These are phyloP conservation scores for Ophiostoma himal-ulmi DNA, from an alignment of 2,329 filamentous ascomycete species.

Conservation along the genomic window DNA sequence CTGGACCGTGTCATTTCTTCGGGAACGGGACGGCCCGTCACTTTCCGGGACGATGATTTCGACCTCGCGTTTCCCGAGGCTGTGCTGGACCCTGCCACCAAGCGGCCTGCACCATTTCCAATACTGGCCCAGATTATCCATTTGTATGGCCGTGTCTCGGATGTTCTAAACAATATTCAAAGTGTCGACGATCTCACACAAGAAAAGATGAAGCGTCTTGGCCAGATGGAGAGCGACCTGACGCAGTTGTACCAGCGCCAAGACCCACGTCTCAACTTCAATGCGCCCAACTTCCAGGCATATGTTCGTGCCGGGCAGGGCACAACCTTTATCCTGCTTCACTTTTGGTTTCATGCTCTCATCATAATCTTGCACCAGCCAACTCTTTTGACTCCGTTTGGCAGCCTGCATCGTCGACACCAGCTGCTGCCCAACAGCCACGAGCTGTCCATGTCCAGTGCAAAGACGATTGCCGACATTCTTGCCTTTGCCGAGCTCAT, in stretches of 20 bases:
- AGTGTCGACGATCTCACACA: constrained; percentile 66
- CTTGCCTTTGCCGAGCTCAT: constrained; percentile 79
- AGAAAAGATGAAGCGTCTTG: constrained; percentile 65
- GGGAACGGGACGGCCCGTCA: constrained; percentile 77
- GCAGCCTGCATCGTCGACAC: constrained; percentile 51
- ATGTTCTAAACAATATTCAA: constrained; percentile 75
- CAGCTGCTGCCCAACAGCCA: constrained; percentile 74
- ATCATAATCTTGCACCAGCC: constrained; percentile 83
- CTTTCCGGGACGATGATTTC: constrained; percentile 76
- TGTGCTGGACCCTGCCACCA: constrained; percentile 48
- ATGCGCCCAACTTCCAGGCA: constrained; percentile 77
- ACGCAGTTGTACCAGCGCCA: constrained; percentile 67
- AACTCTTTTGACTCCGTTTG: constrained; percentile 71
- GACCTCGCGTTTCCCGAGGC: constrained; percentile 64
- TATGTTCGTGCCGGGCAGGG: constrained; percentile 76
- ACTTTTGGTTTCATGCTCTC: constrained; percentile 84
- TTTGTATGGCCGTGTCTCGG: constrained; percentile 76
- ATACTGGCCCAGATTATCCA: constrained; percentile 78
- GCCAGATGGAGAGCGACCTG: constrained; percentile 73
- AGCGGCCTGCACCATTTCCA: constrained; percentile 73
- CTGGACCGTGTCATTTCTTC: constrained; percentile 83
- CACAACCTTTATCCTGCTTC: constrained; percentile 78
- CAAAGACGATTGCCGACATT: constrained; percentile 87
- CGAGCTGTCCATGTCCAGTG: constrained; percentile 78
- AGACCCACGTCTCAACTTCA: constrained; percentile 71